Percentiles rank a stretch among this genome's conserved stretches.
Conservation (phyloP, 371 early-diverging fungal genomes). For the Mortierella sp. region DNA sequence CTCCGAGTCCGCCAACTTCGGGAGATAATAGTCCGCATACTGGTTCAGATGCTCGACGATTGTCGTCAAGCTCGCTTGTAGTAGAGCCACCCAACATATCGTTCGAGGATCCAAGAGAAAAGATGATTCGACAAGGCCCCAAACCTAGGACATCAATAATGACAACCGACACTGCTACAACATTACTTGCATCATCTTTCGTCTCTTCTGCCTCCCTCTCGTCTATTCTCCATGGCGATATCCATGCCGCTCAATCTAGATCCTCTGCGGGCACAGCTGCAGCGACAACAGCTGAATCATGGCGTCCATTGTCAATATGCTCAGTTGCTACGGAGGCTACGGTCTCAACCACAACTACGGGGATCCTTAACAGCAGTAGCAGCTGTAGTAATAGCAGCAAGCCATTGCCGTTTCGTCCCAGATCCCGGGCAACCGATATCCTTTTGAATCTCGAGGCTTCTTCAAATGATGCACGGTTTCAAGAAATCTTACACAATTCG, state of each 20-base stretch:
- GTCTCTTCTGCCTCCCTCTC: conserved; percentile 20
- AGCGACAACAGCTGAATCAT: neutral
- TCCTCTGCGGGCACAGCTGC: neutral
- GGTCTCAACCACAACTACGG: conserved; percentile 7
- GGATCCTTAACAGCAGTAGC: too few species aligned
- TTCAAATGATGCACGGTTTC: conserved; percentile 61
- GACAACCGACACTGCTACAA: conserved; percentile 17
- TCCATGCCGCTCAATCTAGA: neutral
- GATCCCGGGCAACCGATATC: conserved; percentile 43
- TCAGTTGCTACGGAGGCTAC: conserved; percentile 12
- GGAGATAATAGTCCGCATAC: neutral
- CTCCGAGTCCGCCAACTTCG: neutral
- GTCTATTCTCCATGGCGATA: conserved; percentile 8
- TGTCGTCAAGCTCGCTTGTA: neutral
- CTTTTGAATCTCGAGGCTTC: conserved; percentile 45
- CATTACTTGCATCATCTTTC: conserved; percentile 16
- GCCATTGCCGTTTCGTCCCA: neutral
- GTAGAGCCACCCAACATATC: neutral
- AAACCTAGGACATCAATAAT: conserved; percentile 16
- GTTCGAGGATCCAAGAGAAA: neutral
- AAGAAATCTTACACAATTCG: conserved; percentile 63
- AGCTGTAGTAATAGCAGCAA: neutral
- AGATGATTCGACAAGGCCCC: neutral
- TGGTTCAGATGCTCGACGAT: conserved; percentile 3
- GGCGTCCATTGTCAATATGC: conserved; percentile 17